These are phyloP conservation scores for Scheffersomyces spartinae DNA, from an alignment of 805 yeast species.

Conservation along the genomic window DNA sequence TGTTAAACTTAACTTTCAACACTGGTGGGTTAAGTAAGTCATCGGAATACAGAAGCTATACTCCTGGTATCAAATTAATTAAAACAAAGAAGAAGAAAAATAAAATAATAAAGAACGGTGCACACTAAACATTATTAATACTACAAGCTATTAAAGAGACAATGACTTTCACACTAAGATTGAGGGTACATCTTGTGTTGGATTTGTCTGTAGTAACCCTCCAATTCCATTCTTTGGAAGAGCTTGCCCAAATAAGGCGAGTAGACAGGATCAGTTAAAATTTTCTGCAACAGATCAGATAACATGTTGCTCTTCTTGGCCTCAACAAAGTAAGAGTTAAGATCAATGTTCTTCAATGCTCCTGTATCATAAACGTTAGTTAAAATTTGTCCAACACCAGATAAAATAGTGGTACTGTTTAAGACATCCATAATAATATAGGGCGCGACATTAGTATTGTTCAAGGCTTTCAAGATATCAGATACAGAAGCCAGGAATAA, in stretches of 20 bases:
- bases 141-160: no score
- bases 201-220: constrained; percentile 19
- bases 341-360: constrained; percentile 18
- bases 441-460: constrained; percentile 16
- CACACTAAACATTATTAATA: no score
- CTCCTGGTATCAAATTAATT: no score
- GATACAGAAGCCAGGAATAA: constrained; percentile 10
- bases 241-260: constrained; percentile 21
- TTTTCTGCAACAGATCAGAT: constrained; percentile 11
- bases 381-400: constrained; percentile 4
- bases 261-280: constrained; percentile 16
- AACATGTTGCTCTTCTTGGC: constrained; percentile 13
- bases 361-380: constrained; percentile 19
- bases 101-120: no score
- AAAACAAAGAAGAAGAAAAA: no score
- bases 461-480: constrained; percentile 17
- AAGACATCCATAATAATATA: constrained; percentile 15
- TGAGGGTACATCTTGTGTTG: no score
- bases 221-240: constrained; percentile 16
- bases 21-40: no score
- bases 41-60: no score
- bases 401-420: constrained; percentile 14
- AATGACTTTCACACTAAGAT: no score
- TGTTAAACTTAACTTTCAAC: no score
- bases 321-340: constrained; percentile 10